Base-by-base conservation (phyloP, 1,284 basidiomycete genomes). In the Cryptococcus maquisensis region DNA sequence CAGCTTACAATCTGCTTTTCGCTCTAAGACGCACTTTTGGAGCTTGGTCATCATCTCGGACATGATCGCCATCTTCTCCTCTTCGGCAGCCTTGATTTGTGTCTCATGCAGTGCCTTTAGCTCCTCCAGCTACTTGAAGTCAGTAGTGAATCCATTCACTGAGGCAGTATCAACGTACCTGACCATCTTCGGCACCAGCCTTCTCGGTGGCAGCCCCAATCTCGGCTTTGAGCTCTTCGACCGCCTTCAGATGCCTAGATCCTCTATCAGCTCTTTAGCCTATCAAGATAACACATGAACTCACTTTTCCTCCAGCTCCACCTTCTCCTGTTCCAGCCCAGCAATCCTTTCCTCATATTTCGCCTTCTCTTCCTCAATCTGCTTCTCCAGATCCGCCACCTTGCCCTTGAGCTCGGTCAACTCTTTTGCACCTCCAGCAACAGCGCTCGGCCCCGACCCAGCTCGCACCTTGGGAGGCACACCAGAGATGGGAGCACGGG, bases 221-320 rank as follows among this genome's bases (percentile, higher is more conserved):
- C 18, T 59, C 39, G 4, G 45, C 36, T 24, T 28, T 37, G 10
- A 62, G 47, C 13, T 59, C 55, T 40, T 54, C 41, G 5, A 66
- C 23, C 3, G 53, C 60, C 35, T 57, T 49, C 16, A 38, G 51
- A 28, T 58, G 61, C 15, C 57, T 63, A 24, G 23, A 32, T 13
- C 9, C n/a, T 13, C 42, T 1, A 21, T 44, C 48, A 37, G 41
- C 37, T 39, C 18, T 38, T 39, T 42, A 20, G n/a, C 20, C 13
- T n/a, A 41, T 35, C 3, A 16, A 40, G 28, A 20, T n/a, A 16
- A 32, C n/a, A n/a, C n/a, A 35, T 32, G 28, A 24, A 60, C 66
- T 54, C 45, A 71, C 69, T 51, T 56, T 15, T 63, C 46, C 47
- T 69, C 66, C 4, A 71, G 49, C 35, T 65, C 56, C 24, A 36